Evolutionary conservation across 2,329 filamentous ascomycete species (phyloP), one percentile per base, ranked within the genome.

Genomic region (Xylariaceae sp.): DNA sequence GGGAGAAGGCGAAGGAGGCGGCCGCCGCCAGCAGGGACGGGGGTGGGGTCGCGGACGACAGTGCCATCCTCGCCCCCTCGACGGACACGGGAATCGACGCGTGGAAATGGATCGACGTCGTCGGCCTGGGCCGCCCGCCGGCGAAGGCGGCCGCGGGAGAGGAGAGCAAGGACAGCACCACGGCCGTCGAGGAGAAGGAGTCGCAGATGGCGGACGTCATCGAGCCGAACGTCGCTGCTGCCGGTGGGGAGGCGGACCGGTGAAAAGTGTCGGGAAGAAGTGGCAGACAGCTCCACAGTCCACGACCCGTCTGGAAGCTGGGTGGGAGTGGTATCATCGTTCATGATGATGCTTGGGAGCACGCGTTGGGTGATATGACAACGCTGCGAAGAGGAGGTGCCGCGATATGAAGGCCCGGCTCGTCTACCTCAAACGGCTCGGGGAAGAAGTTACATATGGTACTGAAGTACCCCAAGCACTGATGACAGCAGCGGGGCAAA

Each of bases 91-190:
- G 43, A 2, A 61, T 76, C 6, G 60, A 63, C 3, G 56, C 60
- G 34, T 77, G 73, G 73, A 51, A 56, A 26, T 72, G 65, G 64
- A 65, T 77, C 39, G 66, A 75, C 31, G 57, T 68, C 14, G 60
- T 72, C 3, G 71, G 70, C 6, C 56, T 74, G 40, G 72, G 64
- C 17, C 45, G 44, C 8, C 41, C 7, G 47, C 46, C 12, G 42
- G 40, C 28, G 40, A 42, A 35, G 21, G 42, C 40, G n/a, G 32
- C 36, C 14, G n/a, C n/a, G n/a, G n/a, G n/a, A n/a, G n/a, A n/a
- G n/a, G 30, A 40, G 19, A 42, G 36, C 11, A 38, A 45, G 27
- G 35, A 35, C 2, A 44, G 44, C 18, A 34, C 32, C 7, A 40
- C 38, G 28, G 51, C 18, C 12, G 47, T 30, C 1, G 53, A 51